Evolutionary conservation across 2,329 filamentous ascomycete genomes (phyloP).

Genomic region (Sporothrix schenckii): DNA sequence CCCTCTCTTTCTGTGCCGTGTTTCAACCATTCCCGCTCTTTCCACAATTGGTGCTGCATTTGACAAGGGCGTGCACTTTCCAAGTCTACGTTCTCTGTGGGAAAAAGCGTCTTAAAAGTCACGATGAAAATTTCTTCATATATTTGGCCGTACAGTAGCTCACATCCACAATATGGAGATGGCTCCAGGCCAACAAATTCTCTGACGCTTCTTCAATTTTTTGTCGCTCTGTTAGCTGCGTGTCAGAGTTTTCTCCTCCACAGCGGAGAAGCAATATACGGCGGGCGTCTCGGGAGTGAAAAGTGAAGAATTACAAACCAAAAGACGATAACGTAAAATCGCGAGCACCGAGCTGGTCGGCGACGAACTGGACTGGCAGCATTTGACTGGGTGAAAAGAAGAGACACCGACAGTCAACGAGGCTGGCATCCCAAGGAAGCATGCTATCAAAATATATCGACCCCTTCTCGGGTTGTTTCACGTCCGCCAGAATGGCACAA

Average conservation of each 20-base stretch:
- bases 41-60: constrained; percentile 6
- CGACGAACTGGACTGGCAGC: not conserved
- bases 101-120: not conserved
- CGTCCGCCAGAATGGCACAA: constrained; percentile 1
- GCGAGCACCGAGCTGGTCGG: constrained; percentile 3
- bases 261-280: constrained; percentile 27
- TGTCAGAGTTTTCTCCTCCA: constrained; percentile 23
- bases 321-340: not conserved
- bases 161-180: constrained; percentile 30
- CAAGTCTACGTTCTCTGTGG: not conserved
- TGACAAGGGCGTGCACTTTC: constrained; percentile 1
- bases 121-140: constrained; percentile 11
- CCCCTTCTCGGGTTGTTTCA: constrained; percentile 5
- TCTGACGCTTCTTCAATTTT: constrained; percentile 16
- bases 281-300: not conserved
- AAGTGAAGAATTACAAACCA: not conserved
- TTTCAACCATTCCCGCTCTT: constrained; percentile 29
- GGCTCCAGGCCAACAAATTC: not conserved
- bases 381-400: not conserved
- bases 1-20: constrained; percentile 28
- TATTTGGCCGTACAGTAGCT: constrained; percentile 17
- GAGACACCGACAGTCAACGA: not conserved
- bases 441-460: not conserved
- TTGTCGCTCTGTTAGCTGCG: not conserved
- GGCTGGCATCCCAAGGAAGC: not conserved